Evolutionary conservation across 139 green algal genomes (phyloP).

Genomic region (Chlorella sp.): DNA sequence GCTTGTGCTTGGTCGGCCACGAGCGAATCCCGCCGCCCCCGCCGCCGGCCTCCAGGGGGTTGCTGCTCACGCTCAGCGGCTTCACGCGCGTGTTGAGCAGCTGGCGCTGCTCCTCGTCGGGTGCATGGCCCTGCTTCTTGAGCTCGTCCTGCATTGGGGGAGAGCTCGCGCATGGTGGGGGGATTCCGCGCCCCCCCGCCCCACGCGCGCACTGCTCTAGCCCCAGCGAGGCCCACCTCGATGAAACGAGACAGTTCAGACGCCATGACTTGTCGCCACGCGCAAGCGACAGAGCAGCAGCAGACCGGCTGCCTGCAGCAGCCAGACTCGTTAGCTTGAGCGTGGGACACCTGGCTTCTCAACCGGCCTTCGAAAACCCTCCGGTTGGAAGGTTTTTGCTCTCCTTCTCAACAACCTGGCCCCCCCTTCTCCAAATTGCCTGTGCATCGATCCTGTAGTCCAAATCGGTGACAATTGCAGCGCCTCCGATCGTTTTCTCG

Average conservation of each 20-base stretch:
- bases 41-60: constrained; percentile 11
- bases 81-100: constrained; percentile 41
- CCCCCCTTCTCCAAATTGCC: background rate
- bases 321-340: too few species aligned
- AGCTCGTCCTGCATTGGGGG: constrained; percentile 30
- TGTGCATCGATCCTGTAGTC: background rate
- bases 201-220: too few species aligned
- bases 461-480: too few species aligned
- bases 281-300: background rate
- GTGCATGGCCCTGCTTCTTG: constrained; percentile 34
- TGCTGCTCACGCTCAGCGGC: too few species aligned
- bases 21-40: background rate
- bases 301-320: too few species aligned
- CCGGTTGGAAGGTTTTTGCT: too few species aligned
- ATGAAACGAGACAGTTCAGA: constrained; percentile 37
- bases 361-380: too few species aligned
- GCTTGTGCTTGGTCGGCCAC: constrained; percentile 19
- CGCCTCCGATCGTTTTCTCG: too few species aligned
- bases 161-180: too few species aligned
- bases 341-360: too few species aligned
- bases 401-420: background rate
- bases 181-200: too few species aligned
- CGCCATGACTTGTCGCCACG: constrained; percentile 11
- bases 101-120: constrained; percentile 43
- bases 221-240: background rate